Evolutionary conservation across 805 yeast genomes (phyloP), one percentile per base, ranked within the genome.

Genomic region (Yarrowia yakushimensis): DNA sequence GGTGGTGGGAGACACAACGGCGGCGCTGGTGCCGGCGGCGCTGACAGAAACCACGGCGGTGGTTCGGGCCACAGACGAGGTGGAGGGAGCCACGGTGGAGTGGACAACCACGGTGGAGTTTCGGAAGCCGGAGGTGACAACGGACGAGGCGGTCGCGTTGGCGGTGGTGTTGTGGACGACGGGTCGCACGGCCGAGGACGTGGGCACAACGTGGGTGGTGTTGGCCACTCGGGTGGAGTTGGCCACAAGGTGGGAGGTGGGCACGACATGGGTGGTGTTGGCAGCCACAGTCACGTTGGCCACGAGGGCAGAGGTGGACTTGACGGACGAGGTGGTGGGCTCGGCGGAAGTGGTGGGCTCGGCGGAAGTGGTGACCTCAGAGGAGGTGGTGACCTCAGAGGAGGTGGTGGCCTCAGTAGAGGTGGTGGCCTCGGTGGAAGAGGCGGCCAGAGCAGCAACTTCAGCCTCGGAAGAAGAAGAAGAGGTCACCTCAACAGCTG

Each of bases 271-370:
- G n/a, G 34, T 12, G 11, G 34, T 3, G n/a, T 8, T 28, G 12
- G 10, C 4, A 15, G 17, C 11, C 15, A 12, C 6, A 13, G 34
- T 31, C 34, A 10, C 34, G 33, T n/a, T n/a, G n/a, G n/a, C n/a
- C n/a, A n/a, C n/a, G n/a, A n/a, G n/a, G n/a, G 66, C 20, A 31
- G 59, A 36, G 59, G 59, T 33, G 30, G 43, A 4, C 23, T 30
- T 13, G 25, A 25, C 39, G 13, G 59, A 36, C 10, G 45, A 9
- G 31, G 46, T 25, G 23, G 22, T 13, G 11, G 28, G 15, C 28
- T 23, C 42, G 15, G 23, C 11, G 8, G 60, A n/a, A 12, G 27
- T 25, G 27, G 27, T 5, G 27, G 8, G 8, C 27, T 5, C 27
- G 27, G 27, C 27, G 27, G 27, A 25, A 25, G 59, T 27, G 23